These are phyloP conservation scores for Calonectria montana DNA, from an alignment of 2,329 filamentous ascomycete species.

Conservation along the genomic window DNA sequence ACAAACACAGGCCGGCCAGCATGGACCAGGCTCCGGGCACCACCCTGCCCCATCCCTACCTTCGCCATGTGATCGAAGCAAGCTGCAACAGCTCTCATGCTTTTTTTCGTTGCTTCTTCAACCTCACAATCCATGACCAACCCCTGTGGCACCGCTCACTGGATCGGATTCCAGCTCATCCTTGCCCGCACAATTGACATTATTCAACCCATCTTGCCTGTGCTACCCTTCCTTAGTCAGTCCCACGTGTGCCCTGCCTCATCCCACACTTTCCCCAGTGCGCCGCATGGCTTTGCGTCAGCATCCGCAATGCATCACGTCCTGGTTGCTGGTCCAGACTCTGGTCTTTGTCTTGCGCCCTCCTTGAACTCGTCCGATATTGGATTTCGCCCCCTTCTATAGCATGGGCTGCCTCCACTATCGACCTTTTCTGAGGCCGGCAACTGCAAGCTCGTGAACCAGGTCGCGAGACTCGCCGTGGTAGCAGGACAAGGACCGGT, in stretches of 20 bases:
- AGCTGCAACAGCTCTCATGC: not conserved
- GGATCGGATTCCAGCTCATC: not conserved
- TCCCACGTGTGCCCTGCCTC: not conserved
- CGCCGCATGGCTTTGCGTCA: conserved; percentile 29
- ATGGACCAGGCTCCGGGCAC: not conserved
- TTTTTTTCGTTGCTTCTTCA: conserved; percentile 2
- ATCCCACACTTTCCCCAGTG: conserved; percentile 4
- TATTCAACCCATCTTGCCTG: not conserved
- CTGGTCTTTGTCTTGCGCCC: conserved; percentile 29
- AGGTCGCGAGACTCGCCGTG: not conserved
- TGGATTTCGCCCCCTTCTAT: conserved; percentile 18
- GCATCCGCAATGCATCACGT: conserved; percentile 3
- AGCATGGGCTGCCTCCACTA: not conserved
- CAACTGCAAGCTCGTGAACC: not conserved
- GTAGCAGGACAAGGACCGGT: not conserved
- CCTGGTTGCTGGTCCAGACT: conserved; percentile 29
- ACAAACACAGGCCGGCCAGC: not conserved
- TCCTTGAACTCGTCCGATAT: conserved; percentile 19
- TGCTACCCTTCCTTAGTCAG: not conserved
- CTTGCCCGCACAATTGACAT: not conserved
- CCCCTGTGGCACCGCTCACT: not conserved
- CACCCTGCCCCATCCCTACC: not conserved
- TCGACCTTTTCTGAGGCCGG: not conserved
- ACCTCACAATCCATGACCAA: conserved; percentile 5
- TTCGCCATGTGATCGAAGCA: not conserved